A percentile compares a stretch with the other conserved stretches of the same genome.
These are phyloP conservation scores for Nicotiana benthamiana DNA, from an alignment of 257 asterid species.

Conservation along the genomic window DNA sequence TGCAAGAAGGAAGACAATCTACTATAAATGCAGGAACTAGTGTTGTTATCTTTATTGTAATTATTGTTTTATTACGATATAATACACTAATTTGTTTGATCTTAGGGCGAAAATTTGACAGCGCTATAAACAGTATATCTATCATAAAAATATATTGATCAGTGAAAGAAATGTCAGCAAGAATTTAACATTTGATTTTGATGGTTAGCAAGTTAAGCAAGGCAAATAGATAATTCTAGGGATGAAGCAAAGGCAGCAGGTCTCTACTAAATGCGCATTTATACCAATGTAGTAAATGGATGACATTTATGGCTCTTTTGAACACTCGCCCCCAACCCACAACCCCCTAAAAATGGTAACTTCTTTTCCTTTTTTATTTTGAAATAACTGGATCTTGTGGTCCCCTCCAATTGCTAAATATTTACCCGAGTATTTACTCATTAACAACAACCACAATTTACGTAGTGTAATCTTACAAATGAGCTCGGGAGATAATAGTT, in stretches of 20 bases:
- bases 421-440: too few species aligned
- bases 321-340: background rate
- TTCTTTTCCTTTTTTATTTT: background rate
- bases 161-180: background rate
- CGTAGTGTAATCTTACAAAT: too few species aligned
- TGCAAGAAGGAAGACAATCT: background rate
- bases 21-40: background rate
- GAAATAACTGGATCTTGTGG: constrained; percentile 3
- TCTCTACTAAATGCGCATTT: constrained; percentile 24
- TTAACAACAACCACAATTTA: too few species aligned
- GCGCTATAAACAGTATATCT: background rate
- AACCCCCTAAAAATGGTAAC: background rate
- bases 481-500: too few species aligned
- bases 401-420: background rate
- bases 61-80: too few species aligned
- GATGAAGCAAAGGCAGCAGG: constrained; percentile 9
- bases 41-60: background rate
- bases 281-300: constrained; percentile 12
- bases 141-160: too few species aligned
- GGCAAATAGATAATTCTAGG: background rate
- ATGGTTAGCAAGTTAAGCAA: constrained; percentile 2
- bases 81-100: too few species aligned
- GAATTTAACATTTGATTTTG: background rate
- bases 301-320: background rate
- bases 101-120: background rate